Conservation (phyloP, 345 rosid species). For the Gossypium sturtianum region DNA sequence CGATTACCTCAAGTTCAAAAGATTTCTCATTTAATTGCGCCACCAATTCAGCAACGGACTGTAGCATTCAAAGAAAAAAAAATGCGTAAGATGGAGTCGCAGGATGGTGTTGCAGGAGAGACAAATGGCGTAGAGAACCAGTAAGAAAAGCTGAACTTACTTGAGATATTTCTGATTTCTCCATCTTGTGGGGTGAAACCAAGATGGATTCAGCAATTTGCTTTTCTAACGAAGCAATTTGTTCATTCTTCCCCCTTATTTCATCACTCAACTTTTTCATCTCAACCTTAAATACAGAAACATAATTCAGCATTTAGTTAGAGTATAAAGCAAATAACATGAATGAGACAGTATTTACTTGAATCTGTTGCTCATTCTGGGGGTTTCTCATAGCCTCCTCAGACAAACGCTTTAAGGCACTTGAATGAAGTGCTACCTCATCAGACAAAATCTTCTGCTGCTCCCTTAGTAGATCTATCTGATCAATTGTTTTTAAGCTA, state of each 20-base stretch:
- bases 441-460: slow-evolving; percentile 89
- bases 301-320: slow-evolving; percentile 19
- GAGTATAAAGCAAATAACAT: slow-evolving; percentile 5
- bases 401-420: slow-evolving; percentile 76
- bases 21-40: slow-evolving; percentile 87
- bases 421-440: slow-evolving; percentile 76
- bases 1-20: slow-evolving; percentile 84
- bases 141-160: slow-evolving; percentile 36
- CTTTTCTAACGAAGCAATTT: slow-evolving; percentile 70
- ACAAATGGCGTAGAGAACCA: not conserved
- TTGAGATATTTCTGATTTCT: slow-evolving; percentile 53
- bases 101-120: slow-evolving; percentile 12
- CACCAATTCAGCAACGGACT: slow-evolving; percentile 68
- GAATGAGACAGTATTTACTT: slow-evolving; percentile 35
- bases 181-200: slow-evolving; percentile 51
- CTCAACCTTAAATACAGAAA: slow-evolving; percentile 54
- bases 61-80: slow-evolving; percentile 24
- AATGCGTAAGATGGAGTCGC: slow-evolving; percentile 18
- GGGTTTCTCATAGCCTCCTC: slow-evolving; percentile 74
- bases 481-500: slow-evolving; percentile 70
- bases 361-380: slow-evolving; percentile 48
- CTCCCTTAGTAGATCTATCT: slow-evolving; percentile 83
- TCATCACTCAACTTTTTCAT: slow-evolving; percentile 58
- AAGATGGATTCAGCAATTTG: slow-evolving; percentile 64
- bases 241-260: slow-evolving; percentile 68